Evolutionary conservation across 2,329 filamentous ascomycete genomes (phyloP), one percentile per base, ranked within the genome.

Genomic region (Colletotrichum endophyticum): DNA sequence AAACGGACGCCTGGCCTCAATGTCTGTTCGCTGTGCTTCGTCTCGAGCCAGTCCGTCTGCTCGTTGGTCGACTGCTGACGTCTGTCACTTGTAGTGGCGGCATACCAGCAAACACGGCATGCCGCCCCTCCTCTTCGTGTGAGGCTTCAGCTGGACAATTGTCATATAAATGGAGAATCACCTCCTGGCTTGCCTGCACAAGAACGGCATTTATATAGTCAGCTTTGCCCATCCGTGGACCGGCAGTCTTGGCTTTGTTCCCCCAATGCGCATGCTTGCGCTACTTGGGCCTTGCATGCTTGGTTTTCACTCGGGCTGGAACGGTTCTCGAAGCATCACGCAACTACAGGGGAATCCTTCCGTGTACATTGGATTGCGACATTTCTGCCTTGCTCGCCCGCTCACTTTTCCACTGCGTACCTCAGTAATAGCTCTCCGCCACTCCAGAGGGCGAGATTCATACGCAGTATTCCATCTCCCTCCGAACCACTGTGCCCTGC

Each of bases 261-360:
- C 59, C 25, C 44, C n/a, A 19, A 53, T 22, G 39, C 19, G 59
- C 72, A 28, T 66, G 44, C 44, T n/a, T 66, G 67, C 49, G 27
- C 16, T 69, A 22, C 15, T 36, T 62, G n/a, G 16, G 61, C n/a
- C 36, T 57, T 28, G 36, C 28, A 57, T 36, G 44, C 22, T 34
- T 25, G 13, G 39, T 59, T 63, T 44, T 44, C 28, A 22, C 30
- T n/a, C 53, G n/a, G 53, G 69, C 56, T 39, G 53, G 25, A 39
- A 39, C 53, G 49, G 30, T 68, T 75, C 56, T 75, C 28, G 70
- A 67, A 73, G 73, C 56, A 73, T 75, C 63, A 75, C 30, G 30
- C 70, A 67, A 75, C 39, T 22, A 63, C 73, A 73, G 70, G 63
- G 73, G 70, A 73, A 44, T 57, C 69, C 63, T 67, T 68, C 39